These are phyloP conservation scores for Rutstroemia sp. DNA, from an alignment of 2,329 filamentous ascomycete species.

Conservation along the genomic window DNA sequence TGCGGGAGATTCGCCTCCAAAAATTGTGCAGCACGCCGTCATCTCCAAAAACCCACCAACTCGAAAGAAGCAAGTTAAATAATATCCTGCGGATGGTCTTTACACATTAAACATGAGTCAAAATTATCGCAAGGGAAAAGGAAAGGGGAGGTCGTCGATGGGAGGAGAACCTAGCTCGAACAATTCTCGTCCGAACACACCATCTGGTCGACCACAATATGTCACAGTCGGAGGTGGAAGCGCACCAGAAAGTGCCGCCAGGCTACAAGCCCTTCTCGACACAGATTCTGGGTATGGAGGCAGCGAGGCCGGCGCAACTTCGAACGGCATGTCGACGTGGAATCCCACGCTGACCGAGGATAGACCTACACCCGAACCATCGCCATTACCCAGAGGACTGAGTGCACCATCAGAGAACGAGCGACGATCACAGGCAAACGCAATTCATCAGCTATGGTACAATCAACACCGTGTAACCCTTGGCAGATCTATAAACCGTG, in stretches of 20 bases:
- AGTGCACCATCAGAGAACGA: slow-evolving; percentile 48
- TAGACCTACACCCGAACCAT: slow-evolving; percentile 36
- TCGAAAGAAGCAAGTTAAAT: background rate
- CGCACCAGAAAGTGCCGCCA: slow-evolving; percentile 72
- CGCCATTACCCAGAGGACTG: slow-evolving; percentile 25
- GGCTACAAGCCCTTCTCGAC: slow-evolving; percentile 74
- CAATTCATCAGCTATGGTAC: slow-evolving; percentile 89
- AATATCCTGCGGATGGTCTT: slow-evolving; percentile 15
- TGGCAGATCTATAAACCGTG: slow-evolving; percentile 79
- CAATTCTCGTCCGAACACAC: background rate
- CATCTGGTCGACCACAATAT: slow-evolving; percentile 50
- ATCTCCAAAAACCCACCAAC: background rate
- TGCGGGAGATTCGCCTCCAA: slow-evolving; percentile 4
- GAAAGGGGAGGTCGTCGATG: slow-evolving; percentile 22
- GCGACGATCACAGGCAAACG: slow-evolving; percentile 63
- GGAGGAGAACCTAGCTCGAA: slow-evolving; percentile 16
- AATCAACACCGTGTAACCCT: slow-evolving; percentile 85
- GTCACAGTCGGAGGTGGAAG: slow-evolving; percentile 84
- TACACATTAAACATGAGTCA: slow-evolving; percentile 46
- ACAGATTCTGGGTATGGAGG: slow-evolving; percentile 88
- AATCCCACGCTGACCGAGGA: slow-evolving; percentile 41
- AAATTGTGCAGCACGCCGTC: slow-evolving; percentile 5
- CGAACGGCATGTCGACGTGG: slow-evolving; percentile 35
- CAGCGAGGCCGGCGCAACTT: slow-evolving; percentile 61
- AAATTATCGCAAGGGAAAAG: slow-evolving; percentile 49